These are phyloP conservation scores for Coemansia sp. DNA, from an alignment of 192 early-diverging fungal genomes.

Conservation along the genomic window DNA sequence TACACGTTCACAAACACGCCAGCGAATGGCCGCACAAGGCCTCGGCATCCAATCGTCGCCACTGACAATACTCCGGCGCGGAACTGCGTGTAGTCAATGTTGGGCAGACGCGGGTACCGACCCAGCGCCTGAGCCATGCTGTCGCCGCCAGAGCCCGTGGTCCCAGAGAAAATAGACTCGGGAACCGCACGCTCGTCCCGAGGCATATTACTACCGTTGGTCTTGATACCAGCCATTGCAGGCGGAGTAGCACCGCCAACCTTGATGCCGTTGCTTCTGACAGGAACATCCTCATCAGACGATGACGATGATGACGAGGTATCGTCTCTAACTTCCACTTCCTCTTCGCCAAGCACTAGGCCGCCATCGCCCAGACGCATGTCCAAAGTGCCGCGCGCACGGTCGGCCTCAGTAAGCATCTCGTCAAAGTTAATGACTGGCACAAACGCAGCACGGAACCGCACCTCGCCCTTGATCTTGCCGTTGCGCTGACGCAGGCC, in stretches of 20 bases:
- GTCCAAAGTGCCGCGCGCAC: conserved; percentile 39
- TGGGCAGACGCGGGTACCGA: conserved; percentile 53
- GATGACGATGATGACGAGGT: conserved; percentile 11
- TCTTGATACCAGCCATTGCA: neutral
- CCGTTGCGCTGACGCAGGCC: conserved; percentile 61
- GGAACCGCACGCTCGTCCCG: conserved; percentile 1
- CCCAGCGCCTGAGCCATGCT: conserved; percentile 40
- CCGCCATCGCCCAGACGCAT: conserved; percentile 45
- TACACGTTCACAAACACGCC: conserved; percentile 55
- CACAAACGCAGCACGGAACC: conserved; percentile 61
- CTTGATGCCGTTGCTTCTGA: conserved; percentile 3
- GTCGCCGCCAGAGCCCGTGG: conserved; percentile 35
- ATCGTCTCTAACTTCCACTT: conserved; percentile 4
- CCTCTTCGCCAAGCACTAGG: conserved; percentile 47
- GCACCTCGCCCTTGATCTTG: conserved; percentile 61
- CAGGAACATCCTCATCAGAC: neutral
- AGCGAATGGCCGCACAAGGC: conserved; percentile 49
- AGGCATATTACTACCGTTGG: conserved; percentile 9
- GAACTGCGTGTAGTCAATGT: conserved; percentile 54
- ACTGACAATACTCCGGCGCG: conserved; percentile 49
- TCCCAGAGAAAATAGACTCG: conserved; percentile 52
- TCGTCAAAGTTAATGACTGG: conserved; percentile 60
- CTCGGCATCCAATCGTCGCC: conserved; percentile 47
- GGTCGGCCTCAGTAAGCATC: conserved; percentile 46
- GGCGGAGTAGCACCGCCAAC: neutral